Conservation (phyloP, 139 green algal genomes). For the Volvox reticuliferus region DNA sequence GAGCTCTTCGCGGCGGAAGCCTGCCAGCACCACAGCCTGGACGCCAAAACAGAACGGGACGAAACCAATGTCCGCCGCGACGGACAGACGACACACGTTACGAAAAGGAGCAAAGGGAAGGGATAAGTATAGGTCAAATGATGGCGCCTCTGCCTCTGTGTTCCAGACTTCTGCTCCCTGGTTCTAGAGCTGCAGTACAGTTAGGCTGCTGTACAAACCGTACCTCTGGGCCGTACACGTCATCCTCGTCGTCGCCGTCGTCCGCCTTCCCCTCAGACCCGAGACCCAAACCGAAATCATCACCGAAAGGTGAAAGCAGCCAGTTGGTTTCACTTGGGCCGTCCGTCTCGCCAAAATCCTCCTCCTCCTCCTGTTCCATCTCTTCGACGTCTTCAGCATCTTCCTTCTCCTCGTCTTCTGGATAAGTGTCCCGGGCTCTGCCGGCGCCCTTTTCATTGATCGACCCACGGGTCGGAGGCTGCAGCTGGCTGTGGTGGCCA, state of each 20-base stretch:
- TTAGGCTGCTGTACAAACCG: background rate
- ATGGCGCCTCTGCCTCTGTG: too few relatives aligned
- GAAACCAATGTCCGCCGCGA: too few relatives aligned
- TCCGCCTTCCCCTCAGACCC: background rate
- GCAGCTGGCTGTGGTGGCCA: background rate
- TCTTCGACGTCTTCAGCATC: background rate
- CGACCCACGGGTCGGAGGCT: background rate
- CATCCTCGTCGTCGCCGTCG: background rate
- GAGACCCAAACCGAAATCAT: background rate
- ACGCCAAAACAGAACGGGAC: too few relatives aligned
- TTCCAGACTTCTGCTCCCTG: too few relatives aligned
- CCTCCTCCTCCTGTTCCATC: background rate
- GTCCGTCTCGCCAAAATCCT: background rate
- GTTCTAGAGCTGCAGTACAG: too few relatives aligned
- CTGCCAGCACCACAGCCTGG: conserved; percentile 70
- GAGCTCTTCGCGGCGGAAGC: conserved; percentile 69
- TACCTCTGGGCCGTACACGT: conserved; percentile 24
- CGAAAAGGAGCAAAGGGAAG: too few relatives aligned
- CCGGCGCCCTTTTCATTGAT: background rate
- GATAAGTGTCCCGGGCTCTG: too few relatives aligned
- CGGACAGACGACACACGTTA: too few relatives aligned
- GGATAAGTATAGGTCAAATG: too few relatives aligned
- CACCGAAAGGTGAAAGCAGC: conserved; percentile 3
- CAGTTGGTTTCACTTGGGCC: too few relatives aligned
- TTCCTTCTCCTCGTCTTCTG: background rate